Conservation (phyloP, 192 early-diverging fungal species). For the Coemansia sp. region DNA sequence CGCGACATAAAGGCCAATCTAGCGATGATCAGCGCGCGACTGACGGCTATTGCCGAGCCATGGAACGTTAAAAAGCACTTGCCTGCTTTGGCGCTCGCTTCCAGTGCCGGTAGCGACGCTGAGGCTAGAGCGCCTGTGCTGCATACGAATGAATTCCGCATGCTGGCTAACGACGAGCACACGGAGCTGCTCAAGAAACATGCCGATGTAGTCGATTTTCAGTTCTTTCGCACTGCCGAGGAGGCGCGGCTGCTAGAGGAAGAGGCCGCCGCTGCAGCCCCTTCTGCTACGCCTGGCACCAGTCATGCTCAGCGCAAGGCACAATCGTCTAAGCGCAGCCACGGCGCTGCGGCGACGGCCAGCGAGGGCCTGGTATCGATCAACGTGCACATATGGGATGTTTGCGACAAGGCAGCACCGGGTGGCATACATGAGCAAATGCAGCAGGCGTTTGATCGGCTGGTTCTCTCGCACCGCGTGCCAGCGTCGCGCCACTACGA, state of each 20-base stretch:
- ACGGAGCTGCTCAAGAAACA: constrained; percentile 19
- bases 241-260: constrained; percentile 41
- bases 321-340: constrained; percentile 1
- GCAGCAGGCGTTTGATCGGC: constrained; percentile 51
- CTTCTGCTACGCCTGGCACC: constrained; percentile 8
- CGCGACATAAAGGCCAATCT: constrained; percentile 56
- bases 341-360: background rate
- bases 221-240: constrained; percentile 51
- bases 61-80: constrained; percentile 38
- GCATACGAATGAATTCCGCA: constrained; percentile 48
- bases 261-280: constrained; percentile 1
- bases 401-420: constrained; percentile 6
- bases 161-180: constrained; percentile 23
- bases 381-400: constrained; percentile 52
- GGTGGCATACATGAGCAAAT: constrained; percentile 51
- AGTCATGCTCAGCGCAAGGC: constrained; percentile 11
- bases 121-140: constrained; percentile 8
- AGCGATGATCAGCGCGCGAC: constrained; percentile 31
- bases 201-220: constrained; percentile 31
- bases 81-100: background rate
- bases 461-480: constrained; percentile 68
- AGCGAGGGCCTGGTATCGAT: constrained; percentile 50
- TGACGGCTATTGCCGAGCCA: constrained; percentile 38
- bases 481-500: constrained; percentile 72
- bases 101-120: constrained; percentile 1